Conservation (phyloP, 768 basidiomycete species). For the Mycena galopus region DNA sequence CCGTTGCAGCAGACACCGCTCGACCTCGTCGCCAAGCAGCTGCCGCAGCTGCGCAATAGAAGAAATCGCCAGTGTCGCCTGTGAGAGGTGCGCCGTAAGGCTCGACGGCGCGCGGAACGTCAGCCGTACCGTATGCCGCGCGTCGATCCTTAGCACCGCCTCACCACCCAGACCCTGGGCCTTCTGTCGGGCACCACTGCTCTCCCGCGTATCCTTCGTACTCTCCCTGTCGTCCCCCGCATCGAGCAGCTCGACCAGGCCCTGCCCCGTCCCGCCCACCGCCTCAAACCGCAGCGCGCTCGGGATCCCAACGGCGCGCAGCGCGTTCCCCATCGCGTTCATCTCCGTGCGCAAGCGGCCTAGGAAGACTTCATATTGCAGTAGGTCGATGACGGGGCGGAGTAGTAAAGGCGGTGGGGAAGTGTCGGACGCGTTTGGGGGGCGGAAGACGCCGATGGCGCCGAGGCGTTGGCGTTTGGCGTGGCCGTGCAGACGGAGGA, state of each 20-base stretch:
- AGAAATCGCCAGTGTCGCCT: conserved; percentile 79
- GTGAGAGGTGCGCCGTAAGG: conserved; percentile 82
- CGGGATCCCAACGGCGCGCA: conserved; percentile 67
- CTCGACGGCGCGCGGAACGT: conserved; percentile 83
- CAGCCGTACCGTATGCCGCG: conserved; percentile 79
- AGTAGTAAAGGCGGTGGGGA: conserved; percentile 63
- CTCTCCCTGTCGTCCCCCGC: conserved; percentile 43
- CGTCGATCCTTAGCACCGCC: conserved; percentile 76
- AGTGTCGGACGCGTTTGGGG: conserved; percentile 32
- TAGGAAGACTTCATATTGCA: conserved; percentile 86
- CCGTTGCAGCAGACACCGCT: conserved; percentile 73
- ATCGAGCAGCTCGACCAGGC: conserved; percentile 65
- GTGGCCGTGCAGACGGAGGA: conserved; percentile 70
- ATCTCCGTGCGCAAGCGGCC: conserved; percentile 71
- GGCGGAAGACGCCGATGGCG: conserved; percentile 39
- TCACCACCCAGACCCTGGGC: conserved; percentile 71
- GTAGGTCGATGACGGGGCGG: conserved; percentile 80
- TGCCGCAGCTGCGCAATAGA: conserved; percentile 84
- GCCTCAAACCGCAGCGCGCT: conserved; percentile 70
- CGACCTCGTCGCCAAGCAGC: conserved; percentile 83
- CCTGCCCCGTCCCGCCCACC: conserved; percentile 76
- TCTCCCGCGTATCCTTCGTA: neutral
- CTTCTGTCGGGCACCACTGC: neutral
- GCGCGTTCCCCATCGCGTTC: conserved; percentile 59
- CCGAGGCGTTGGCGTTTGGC: conserved; percentile 58